Percentiles rank a stretch among this genome's conserved stretches.
Evolutionary conservation across 2,329 filamentous ascomycete genomes (phyloP).

Genomic region (Talaromyces islandicus): DNA sequence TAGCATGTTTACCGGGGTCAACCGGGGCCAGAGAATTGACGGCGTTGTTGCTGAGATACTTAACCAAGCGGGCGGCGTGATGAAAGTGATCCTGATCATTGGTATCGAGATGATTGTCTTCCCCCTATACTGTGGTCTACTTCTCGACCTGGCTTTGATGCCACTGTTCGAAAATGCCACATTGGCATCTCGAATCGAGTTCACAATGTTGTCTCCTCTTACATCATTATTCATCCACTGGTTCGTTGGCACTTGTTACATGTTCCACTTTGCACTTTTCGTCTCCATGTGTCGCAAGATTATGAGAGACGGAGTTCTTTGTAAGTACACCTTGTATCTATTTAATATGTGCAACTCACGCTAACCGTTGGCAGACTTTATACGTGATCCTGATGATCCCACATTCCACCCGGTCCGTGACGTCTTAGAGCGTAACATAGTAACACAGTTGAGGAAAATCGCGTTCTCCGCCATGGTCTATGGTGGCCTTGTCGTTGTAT

Average conservation of each 20-base stretch:
- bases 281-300: slow-evolving; percentile 99
- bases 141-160: slow-evolving; percentile 81
- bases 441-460: slow-evolving; percentile 92
- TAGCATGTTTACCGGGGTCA: slow-evolving; percentile 58
- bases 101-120: slow-evolving; percentile 99
- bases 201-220: slow-evolving; percentile 71
- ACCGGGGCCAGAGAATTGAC: slow-evolving; percentile 56
- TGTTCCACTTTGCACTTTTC: slow-evolving; percentile 99
- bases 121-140: slow-evolving; percentile 86
- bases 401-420: slow-evolving; percentile 97
- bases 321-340: slow-evolving; percentile 46
- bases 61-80: slow-evolving; percentile 88
- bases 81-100: slow-evolving; percentile 97
- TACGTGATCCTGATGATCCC: slow-evolving; percentile 94
- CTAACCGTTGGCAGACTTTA: slow-evolving; percentile 64
- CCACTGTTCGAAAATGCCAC: slow-evolving; percentile 82
- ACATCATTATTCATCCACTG: slow-evolving; percentile 96
- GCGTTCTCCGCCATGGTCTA: slow-evolving; percentile 94
- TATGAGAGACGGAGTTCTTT: slow-evolving; percentile 88
- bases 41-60: slow-evolving; percentile 71
- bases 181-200: slow-evolving; percentile 68
- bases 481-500: slow-evolving; percentile 84
- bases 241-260: slow-evolving; percentile 98
- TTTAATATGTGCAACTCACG: neutral
- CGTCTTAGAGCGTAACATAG: slow-evolving; percentile 86